phyloP scores from a whole-genome alignment of 768 basidiomycete species.

The Auriculariales sp. region DNA sequence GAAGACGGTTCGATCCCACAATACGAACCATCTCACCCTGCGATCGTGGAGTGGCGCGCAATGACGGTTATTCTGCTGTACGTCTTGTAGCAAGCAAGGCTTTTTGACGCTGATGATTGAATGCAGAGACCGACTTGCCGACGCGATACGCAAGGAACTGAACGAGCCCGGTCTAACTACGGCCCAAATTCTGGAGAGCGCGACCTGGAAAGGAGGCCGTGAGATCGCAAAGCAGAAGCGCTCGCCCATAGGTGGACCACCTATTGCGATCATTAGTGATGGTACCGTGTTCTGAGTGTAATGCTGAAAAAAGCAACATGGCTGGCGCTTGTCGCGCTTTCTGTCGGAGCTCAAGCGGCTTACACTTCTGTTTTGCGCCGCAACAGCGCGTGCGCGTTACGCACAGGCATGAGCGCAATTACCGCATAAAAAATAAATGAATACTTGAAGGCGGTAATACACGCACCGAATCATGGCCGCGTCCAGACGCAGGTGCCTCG shows the following conservation, averaged over 20 bases:
- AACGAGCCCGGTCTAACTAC: constrained; percentile 43
- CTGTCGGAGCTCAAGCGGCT: too few species aligned
- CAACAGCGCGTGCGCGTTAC: too few species aligned
- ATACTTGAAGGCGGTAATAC: too few species aligned
- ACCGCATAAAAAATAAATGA: too few species aligned
- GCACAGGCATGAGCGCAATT: too few species aligned
- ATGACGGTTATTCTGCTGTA: constrained; percentile 89
- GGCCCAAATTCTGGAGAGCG: constrained; percentile 83
- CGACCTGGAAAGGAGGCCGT: constrained; percentile 93
- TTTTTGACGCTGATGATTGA: constrained; percentile 2
- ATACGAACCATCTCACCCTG: constrained; percentile 65
- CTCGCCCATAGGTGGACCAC: constrained; percentile 56
- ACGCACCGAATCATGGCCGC: too few species aligned
- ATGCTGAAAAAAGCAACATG: not conserved
- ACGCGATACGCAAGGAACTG: constrained; percentile 48
- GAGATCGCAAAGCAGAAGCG: constrained; percentile 77
- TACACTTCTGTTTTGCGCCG: too few species aligned
- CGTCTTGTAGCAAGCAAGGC: constrained; percentile 20
- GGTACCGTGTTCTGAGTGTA: constrained; percentile 58
- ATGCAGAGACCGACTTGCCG: constrained; percentile 67
- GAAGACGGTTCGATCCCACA: constrained; percentile 41
- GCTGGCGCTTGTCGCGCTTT: too few species aligned
- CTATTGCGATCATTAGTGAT: constrained; percentile 75
- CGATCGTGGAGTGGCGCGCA: constrained; percentile 91
- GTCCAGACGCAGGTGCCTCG: too few species aligned